Percentiles rank a stretch among this genome's conserved stretches.
Conservation (phyloP, 2,329 filamentous ascomycete species). For the Talaromyces amestolkiae region DNA sequence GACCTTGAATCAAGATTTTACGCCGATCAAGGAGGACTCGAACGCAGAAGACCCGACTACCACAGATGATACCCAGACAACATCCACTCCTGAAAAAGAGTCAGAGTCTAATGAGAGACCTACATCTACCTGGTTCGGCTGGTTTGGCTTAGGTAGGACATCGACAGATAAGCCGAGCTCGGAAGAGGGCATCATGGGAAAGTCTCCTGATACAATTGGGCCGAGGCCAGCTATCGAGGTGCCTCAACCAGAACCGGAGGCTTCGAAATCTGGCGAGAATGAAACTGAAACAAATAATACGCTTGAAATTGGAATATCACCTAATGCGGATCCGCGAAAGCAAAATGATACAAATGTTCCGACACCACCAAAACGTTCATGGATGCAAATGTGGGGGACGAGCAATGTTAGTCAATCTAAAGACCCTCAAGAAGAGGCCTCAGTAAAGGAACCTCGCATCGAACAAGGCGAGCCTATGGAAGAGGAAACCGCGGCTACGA, state of each 20-base stretch:
- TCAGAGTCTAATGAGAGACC: conserved; percentile 23
- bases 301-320: not conserved
- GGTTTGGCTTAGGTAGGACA: conserved; percentile 18
- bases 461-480: conserved; percentile 20
- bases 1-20: not conserved
- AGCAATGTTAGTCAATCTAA: conserved; percentile 26
- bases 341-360: conserved; percentile 21
- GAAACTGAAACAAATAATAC: not conserved
- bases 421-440: conserved; percentile 21
- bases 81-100: not conserved
- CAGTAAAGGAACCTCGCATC: conserved; percentile 19
- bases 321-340: not conserved
- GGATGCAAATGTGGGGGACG: conserved; percentile 47
- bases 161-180: conserved; percentile 6
- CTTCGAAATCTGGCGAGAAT: conserved; percentile 19
- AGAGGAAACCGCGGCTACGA: conserved; percentile 22
- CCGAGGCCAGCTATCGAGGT: conserved; percentile 22
- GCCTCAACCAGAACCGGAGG: conserved; percentile 18
- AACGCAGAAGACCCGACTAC: not conserved
- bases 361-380: conserved; percentile 39
- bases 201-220: conserved; percentile 21
- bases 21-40: not conserved
- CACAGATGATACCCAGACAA: not conserved
- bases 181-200: conserved; percentile 20
- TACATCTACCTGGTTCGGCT: conserved; percentile 25